These are phyloP conservation scores for Rhodotorula sp. DNA, from an alignment of 1,284 basidiomycete species.

Conservation along the genomic window DNA sequence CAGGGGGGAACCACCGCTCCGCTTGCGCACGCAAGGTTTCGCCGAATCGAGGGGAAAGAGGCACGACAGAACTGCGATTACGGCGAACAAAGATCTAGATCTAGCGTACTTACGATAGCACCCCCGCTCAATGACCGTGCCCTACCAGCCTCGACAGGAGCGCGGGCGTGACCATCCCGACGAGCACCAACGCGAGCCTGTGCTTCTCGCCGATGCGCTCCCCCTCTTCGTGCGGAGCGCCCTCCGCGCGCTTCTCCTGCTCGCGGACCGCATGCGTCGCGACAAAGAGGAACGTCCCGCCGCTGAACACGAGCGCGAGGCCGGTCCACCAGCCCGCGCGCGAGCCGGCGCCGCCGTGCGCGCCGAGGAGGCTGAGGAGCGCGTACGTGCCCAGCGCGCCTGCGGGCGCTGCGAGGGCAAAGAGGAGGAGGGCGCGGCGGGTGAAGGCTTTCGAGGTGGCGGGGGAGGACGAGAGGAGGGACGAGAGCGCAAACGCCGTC, in stretches of 20 bases:
- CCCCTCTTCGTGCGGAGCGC: not conserved
- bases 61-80: too few relatives aligned
- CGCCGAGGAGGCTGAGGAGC: slow-evolving; percentile 17
- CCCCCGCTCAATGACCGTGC: slow-evolving; percentile 29
- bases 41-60: too few relatives aligned
- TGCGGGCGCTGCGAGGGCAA: slow-evolving; percentile 40
- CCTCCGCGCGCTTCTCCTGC: slow-evolving; percentile 4
- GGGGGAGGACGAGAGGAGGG: slow-evolving; percentile 33
- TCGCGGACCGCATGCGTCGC: slow-evolving; percentile 50
- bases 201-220: not conserved
- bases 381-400: slow-evolving; percentile 42
- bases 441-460: slow-evolving; percentile 26
- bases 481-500: slow-evolving; percentile 44
- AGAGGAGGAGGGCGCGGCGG: slow-evolving; percentile 30
- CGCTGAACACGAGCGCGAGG: slow-evolving; percentile 51
- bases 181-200: slow-evolving; percentile 21
- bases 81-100: too few relatives aligned
- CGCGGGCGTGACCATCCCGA: slow-evolving; percentile 38
- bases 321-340: slow-evolving; percentile 48
- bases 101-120: too few relatives aligned
- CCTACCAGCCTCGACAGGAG: slow-evolving; percentile 28
- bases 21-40: too few relatives aligned
- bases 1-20: too few relatives aligned
- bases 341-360: not conserved
- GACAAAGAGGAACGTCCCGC: slow-evolving; percentile 54